Evolutionary conservation across 2,329 filamentous ascomycete species (phyloP).

Genomic region (Nannizziopsis arthrosporioides): DNA sequence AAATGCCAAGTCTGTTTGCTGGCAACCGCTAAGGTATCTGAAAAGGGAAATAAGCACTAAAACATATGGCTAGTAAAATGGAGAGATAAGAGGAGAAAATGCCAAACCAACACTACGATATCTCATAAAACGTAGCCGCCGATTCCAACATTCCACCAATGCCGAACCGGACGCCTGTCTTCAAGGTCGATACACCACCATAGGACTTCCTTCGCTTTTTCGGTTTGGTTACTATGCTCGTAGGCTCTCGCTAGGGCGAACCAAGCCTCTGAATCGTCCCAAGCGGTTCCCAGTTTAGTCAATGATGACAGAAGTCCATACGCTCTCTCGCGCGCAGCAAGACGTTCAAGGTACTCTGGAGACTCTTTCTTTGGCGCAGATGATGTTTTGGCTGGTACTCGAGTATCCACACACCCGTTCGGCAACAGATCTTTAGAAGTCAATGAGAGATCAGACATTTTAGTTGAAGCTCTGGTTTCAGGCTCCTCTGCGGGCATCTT

Average conservation of each 20-base stretch:
- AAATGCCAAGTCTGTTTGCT: too few relatives aligned
- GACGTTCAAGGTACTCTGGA: slow-evolving; percentile 62
- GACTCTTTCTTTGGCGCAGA: slow-evolving; percentile 32
- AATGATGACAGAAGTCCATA: slow-evolving; percentile 70
- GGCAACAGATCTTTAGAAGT: slow-evolving; percentile 15
- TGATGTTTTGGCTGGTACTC: not conserved
- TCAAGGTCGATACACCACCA: slow-evolving; percentile 98
- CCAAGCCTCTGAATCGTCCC: slow-evolving; percentile 93
- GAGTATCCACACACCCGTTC: slow-evolving; percentile 13
- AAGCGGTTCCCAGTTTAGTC: slow-evolving; percentile 74
- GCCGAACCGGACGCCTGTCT: slow-evolving; percentile 65
- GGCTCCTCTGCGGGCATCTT: slow-evolving; percentile 30
- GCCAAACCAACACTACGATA: too few relatives aligned
- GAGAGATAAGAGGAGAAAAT: not conserved
- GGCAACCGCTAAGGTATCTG: not conserved
- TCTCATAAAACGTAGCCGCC: slow-evolving; percentile 53
- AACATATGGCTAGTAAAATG: not conserved
- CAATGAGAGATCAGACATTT: slow-evolving; percentile 20
- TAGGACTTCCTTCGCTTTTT: slow-evolving; percentile 81
- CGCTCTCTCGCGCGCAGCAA: slow-evolving; percentile 83
- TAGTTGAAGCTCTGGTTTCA: slow-evolving; percentile 22
- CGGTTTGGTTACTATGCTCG: slow-evolving; percentile 71
- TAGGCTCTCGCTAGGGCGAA: slow-evolving; percentile 75
- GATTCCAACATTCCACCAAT: slow-evolving; percentile 60
- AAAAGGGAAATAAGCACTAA: not conserved